Conservation (phyloP, 345 rosid species). For the Syzygium aromaticum region DNA sequence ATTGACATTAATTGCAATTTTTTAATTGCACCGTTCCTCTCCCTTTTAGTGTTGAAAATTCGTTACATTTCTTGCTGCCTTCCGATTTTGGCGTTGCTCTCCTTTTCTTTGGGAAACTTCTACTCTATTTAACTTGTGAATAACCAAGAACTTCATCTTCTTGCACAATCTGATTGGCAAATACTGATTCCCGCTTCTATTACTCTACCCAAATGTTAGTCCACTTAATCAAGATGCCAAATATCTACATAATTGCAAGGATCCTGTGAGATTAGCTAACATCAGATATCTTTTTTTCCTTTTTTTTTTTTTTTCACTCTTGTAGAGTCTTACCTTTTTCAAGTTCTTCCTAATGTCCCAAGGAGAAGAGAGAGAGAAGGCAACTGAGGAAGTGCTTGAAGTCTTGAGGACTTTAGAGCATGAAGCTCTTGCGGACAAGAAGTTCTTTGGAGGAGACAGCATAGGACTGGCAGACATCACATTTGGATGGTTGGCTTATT, state of each 20-base stretch:
- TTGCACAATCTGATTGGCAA: background rate
- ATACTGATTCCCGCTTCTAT: background rate
- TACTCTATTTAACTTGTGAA: background rate
- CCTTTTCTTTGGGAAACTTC: background rate
- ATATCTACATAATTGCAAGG: background rate
- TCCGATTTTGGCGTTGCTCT: background rate
- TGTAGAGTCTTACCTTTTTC: background rate
- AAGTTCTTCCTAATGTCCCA: background rate
- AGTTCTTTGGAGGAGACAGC: slow-evolving; percentile 4
- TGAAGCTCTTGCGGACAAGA: slow-evolving; percentile 7
- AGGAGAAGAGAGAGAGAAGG: slow-evolving; percentile 14
- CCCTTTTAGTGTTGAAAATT: background rate
- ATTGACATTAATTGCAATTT: background rate
- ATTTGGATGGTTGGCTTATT: slow-evolving; percentile 2
- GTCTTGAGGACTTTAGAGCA: slow-evolving; percentile 8
- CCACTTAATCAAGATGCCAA: background rate
- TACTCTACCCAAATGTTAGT: background rate
- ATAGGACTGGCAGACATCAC: slow-evolving; percentile 4
- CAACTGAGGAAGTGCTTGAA: background rate
- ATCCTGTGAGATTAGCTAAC: background rate
- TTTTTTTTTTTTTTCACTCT: background rate
- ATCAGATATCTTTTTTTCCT: background rate
- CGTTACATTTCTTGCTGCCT: background rate
- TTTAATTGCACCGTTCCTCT: background rate
- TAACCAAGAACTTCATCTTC: background rate